Conservation (phyloP, 2,329 filamentous ascomycete species). For the Xylaria sp. region DNA sequence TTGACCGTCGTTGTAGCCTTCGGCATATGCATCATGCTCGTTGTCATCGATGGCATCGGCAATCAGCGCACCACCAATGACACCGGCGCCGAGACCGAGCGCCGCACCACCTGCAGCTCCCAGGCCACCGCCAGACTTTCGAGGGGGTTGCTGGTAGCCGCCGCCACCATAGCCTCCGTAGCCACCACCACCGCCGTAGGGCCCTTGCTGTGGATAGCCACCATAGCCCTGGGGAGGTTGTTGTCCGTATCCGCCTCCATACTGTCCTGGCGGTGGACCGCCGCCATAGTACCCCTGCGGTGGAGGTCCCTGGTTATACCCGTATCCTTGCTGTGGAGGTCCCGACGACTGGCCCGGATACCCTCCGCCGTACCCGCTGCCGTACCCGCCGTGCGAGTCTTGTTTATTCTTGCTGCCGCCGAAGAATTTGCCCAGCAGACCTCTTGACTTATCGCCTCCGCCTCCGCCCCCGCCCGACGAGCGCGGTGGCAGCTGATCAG, state of each 20-base stretch:
- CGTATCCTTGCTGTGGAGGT: slow-evolving; percentile 46
- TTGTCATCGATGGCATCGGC: slow-evolving; percentile 72
- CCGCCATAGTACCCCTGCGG: slow-evolving; percentile 50
- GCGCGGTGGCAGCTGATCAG: slow-evolving; percentile 58
- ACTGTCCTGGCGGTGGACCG: slow-evolving; percentile 47
- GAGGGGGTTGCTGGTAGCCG: slow-evolving; percentile 43
- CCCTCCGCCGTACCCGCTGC: slow-evolving; percentile 42
- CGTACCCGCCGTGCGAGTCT: slow-evolving; percentile 48
- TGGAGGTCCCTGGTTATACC: slow-evolving; percentile 47
- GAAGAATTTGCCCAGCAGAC: slow-evolving; percentile 49
- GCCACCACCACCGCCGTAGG: slow-evolving; percentile 44
- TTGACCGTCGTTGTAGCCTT: slow-evolving; percentile 57
- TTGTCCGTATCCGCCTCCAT: slow-evolving; percentile 50
- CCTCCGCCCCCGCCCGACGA: slow-evolving; percentile 36
- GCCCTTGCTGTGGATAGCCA: slow-evolving; percentile 23
- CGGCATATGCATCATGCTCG: slow-evolving; percentile 66
- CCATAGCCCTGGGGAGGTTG: slow-evolving; percentile 47
- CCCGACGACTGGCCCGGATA: slow-evolving; percentile 43
- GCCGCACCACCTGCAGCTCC: slow-evolving; percentile 79
- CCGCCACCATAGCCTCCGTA: slow-evolving; percentile 43
- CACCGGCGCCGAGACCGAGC: slow-evolving; percentile 81
- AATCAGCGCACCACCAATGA: slow-evolving; percentile 80
- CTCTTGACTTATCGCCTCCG: slow-evolving; percentile 54
- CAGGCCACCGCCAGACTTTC: slow-evolving; percentile 62
- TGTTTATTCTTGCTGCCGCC: slow-evolving; percentile 47